Percentiles rank a stretch among this genome's conserved stretches.
phyloP scores from a whole-genome alignment of 1,284 basidiomycete genomes.

The Anthracocystis walkeri region DNA sequence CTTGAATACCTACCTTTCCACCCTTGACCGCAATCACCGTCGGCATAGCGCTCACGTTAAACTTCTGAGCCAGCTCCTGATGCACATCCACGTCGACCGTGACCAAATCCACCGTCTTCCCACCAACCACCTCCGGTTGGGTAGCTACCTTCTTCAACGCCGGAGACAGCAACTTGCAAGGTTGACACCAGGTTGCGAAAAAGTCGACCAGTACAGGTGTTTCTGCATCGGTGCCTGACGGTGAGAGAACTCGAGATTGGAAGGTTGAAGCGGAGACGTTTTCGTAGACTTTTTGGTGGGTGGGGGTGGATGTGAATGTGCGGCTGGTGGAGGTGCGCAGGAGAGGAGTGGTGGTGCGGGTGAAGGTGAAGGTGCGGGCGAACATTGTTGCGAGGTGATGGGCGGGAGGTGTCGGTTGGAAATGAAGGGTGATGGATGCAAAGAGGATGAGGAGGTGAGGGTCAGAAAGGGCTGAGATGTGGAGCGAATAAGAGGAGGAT shows the following conservation, averaged over 20 bases:
- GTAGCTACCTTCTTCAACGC: constrained; percentile 44
- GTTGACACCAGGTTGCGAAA: constrained; percentile 60
- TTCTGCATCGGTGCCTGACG: constrained; percentile 20
- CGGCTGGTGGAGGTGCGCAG: neutral
- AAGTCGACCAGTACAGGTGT: constrained; percentile 58
- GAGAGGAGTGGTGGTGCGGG: constrained; percentile 6
- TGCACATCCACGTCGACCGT: constrained; percentile 58
- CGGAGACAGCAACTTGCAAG: constrained; percentile 62
- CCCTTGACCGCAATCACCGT: constrained; percentile 55
- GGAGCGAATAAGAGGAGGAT: too few species aligned
- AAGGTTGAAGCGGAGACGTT: constrained; percentile 26
- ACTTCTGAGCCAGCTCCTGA: constrained; percentile 46
- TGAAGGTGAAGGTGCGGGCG: neutral
- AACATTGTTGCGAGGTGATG: neutral
- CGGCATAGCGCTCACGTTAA: constrained; percentile 57
- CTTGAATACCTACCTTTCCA: constrained; percentile 46
- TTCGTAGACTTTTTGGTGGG: constrained; percentile 24
- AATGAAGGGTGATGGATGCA: neutral
- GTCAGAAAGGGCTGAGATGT: too few species aligned
- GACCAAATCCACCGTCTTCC: constrained; percentile 48
- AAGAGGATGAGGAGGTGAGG: too few species aligned
- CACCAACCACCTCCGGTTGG: constrained; percentile 34
- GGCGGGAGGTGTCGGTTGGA: neutral
- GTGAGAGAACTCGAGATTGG: constrained; percentile 24
- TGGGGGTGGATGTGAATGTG: neutral